A percentile compares a stretch with the other conserved stretches of the same genome.
Conservation (phyloP, 1,139 yeast species). For the Candida albicans region DNA sequence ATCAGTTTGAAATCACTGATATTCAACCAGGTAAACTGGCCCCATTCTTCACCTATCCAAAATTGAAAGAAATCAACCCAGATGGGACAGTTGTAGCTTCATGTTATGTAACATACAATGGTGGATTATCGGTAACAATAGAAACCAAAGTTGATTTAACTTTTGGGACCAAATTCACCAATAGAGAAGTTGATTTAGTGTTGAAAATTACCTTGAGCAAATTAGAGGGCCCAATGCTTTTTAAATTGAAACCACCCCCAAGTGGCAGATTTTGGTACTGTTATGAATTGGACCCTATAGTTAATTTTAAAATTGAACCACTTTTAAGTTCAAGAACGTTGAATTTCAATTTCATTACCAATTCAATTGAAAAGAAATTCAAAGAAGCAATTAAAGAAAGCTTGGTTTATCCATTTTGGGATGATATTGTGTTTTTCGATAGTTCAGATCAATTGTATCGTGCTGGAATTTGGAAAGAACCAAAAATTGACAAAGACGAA, state of each 20-base stretch:
- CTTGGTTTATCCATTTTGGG: conserved; percentile 84
- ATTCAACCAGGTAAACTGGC: conserved; percentile 79
- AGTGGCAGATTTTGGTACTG: conserved; percentile 89
- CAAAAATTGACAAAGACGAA: conserved; percentile 5
- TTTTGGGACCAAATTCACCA: conserved; percentile 72
- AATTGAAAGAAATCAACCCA: conserved; percentile 67
- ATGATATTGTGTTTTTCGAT: conserved; percentile 73
- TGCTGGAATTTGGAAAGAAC: conserved; percentile 86
- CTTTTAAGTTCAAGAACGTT: conserved; percentile 81
- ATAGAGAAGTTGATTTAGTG: conserved; percentile 74
- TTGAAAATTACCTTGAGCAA: conserved; percentile 68
- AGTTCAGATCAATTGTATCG: conserved; percentile 70
- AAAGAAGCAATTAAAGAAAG: conserved; percentile 79
- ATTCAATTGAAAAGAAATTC: conserved; percentile 73
- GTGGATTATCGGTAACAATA: conserved; percentile 70
- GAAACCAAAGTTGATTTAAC: conserved; percentile 77
- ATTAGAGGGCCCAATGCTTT: conserved; percentile 70
- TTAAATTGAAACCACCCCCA: conserved; percentile 84
- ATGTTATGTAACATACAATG: conserved; percentile 65
- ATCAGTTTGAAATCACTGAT: conserved; percentile 71
- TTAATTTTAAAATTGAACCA: conserved; percentile 81
- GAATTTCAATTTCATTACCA: conserved; percentile 75
- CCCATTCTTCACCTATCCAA: conserved; percentile 77
- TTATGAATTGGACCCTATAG: conserved; percentile 74
- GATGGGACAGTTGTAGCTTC: conserved; percentile 76